A percentile compares a stretch with the other conserved stretches of the same genome.
Evolutionary conservation across 345 rosid genomes (phyloP).

Genomic region (Brassica incana): DNA sequence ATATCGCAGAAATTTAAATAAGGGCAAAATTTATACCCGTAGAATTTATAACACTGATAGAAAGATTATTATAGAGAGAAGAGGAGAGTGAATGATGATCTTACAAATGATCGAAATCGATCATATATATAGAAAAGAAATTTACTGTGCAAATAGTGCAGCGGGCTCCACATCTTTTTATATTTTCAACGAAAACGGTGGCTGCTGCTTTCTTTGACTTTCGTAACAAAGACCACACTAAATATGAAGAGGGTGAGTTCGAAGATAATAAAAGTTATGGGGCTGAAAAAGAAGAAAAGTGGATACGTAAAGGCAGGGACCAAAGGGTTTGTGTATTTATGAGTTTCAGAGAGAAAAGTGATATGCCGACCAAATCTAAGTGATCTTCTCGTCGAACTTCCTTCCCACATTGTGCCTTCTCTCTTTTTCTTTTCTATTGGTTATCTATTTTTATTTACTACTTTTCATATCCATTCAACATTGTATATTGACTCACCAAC

Average conservation of each 20-base stretch:
- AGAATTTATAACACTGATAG: no score
- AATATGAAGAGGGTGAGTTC: conserved; percentile 39
- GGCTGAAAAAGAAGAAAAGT: conserved; percentile 34
- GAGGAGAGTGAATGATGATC: no score
- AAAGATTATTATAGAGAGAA: no score
- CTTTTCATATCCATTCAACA: conserved; percentile 2
- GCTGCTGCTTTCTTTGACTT: no score
- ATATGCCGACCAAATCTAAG: conserved; percentile 41
- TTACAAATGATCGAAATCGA: no score
- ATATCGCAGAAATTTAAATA: no score
- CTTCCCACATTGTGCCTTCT: conserved; percentile 37
- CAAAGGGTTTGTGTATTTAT: conserved; percentile 19
- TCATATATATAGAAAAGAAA: no score
- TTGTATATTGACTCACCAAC: conserved; percentile 15
- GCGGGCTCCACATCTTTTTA: no score
- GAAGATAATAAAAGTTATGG: conserved; percentile 14
- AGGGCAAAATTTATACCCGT: no score
- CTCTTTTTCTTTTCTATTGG: neutral
- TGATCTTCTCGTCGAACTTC: conserved; percentile 38
- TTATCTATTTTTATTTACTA: neutral
- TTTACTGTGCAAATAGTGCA: no score
- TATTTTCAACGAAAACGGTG: no score
- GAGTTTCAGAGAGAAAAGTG: conserved; percentile 30
- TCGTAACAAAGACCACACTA: neutral
- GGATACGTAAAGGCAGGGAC: conserved; percentile 37